A percentile compares a stretch with the other conserved stretches of the same genome.
Evolutionary conservation across 2,329 filamentous ascomycete genomes (phyloP).

Genomic region (Paraconiothyrium sp.): DNA sequence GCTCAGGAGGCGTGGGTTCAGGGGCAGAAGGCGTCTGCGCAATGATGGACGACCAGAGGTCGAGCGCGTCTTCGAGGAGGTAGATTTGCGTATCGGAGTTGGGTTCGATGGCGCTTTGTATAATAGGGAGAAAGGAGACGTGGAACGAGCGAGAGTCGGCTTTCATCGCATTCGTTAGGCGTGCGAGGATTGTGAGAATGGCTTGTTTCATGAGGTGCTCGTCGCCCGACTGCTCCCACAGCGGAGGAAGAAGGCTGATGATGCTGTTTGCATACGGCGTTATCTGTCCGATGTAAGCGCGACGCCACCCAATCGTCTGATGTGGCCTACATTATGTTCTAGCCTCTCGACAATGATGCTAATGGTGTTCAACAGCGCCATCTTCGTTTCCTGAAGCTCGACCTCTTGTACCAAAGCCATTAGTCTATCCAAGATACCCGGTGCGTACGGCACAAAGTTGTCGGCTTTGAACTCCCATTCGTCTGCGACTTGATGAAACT

Average conservation of each 20-base stretch:
- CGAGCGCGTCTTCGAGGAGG: constrained; percentile 89
- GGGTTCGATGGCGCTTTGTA: constrained; percentile 80
- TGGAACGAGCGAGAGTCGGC: constrained; percentile 81
- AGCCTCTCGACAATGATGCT: constrained; percentile 81
- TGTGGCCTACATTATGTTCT: constrained; percentile 70
- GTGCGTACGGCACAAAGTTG: constrained; percentile 79
- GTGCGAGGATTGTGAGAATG: constrained; percentile 84
- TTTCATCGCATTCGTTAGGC: constrained; percentile 87
- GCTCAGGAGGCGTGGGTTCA: constrained; percentile 52
- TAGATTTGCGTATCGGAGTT: constrained; percentile 72
- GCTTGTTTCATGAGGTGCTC: constrained; percentile 94
- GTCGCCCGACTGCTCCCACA: constrained; percentile 88
- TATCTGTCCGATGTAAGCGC: constrained; percentile 54
- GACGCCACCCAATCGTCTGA: no score
- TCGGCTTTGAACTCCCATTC: constrained; percentile 83
- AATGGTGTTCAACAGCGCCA: constrained; percentile 88
- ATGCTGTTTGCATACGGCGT: constrained; percentile 78
- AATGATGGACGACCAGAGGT: constrained; percentile 84
- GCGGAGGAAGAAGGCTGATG: constrained; percentile 77
- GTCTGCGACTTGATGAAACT: constrained; percentile 81
- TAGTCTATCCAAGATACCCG: constrained; percentile 75
- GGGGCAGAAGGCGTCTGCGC: constrained; percentile 63
- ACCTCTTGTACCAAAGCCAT: constrained; percentile 82
- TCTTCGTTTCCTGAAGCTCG: constrained; percentile 85
- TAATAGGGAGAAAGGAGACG: constrained; percentile 79